phyloP scores from a whole-genome alignment of 2,329 filamentous ascomycete genomes.

The Ophiostoma ulmi region DNA sequence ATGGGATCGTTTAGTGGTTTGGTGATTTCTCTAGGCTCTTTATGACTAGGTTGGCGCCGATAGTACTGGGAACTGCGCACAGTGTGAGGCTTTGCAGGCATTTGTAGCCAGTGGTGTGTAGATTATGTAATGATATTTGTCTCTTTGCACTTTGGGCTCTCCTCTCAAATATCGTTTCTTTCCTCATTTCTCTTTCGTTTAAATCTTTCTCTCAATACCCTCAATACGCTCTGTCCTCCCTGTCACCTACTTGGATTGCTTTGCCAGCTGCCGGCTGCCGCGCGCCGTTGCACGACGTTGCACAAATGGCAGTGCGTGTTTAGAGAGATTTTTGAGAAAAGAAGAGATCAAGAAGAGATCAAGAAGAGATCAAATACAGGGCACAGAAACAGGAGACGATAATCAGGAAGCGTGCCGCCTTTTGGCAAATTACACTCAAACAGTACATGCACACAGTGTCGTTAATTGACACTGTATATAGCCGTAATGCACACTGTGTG shows the following conservation, averaged over 20 bases:
- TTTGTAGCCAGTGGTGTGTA: not conserved
- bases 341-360: not conserved
- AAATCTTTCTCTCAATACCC: not conserved
- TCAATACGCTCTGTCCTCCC: not conserved
- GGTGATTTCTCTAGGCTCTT: not conserved
- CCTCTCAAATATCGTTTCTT: too few species aligned
- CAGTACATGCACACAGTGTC: not conserved
- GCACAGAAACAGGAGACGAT: not conserved
- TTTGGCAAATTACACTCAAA: slow-evolving; percentile 7
- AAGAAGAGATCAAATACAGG: not conserved
- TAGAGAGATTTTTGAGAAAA: not conserved
- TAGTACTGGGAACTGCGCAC: not conserved
- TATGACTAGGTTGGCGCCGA: not conserved
- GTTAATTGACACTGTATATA: not conserved
- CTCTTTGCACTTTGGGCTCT: too few species aligned
- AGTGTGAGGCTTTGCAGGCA: not conserved
- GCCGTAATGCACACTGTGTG: not conserved
- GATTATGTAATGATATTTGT: not conserved
- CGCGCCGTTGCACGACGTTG: slow-evolving; percentile 21
- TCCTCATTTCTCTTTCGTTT: too few species aligned
- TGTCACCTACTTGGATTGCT: slow-evolving; percentile 5
- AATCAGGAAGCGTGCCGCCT: not conserved
- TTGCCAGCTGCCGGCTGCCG: slow-evolving; percentile 1
- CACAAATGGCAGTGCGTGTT: slow-evolving; percentile 9
- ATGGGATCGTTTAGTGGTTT: not conserved